A percentile compares a stretch with the other conserved stretches of the same genome.
These are phyloP conservation scores for Pseudogymnoascus sp. DNA, from an alignment of 2,329 filamentous ascomycete species.

Conservation along the genomic window DNA sequence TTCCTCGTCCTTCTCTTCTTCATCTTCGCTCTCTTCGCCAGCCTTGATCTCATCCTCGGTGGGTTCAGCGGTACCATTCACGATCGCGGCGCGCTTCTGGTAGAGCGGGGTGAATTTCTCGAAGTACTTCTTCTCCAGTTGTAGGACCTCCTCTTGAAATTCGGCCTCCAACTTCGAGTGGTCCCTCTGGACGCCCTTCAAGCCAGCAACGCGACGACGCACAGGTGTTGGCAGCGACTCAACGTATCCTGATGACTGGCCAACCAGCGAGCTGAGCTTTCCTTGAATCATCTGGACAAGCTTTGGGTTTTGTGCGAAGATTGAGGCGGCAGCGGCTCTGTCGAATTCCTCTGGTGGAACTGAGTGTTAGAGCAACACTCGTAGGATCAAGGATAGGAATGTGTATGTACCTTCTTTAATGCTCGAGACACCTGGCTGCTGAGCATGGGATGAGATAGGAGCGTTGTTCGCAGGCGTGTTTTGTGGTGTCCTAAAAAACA, in stretches of 20 bases:
- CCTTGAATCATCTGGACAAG: slow-evolving; percentile 97
- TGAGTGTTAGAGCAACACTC: neutral
- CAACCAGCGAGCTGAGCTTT: slow-evolving; percentile 86
- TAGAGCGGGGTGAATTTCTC: slow-evolving; percentile 97
- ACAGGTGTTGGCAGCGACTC: slow-evolving; percentile 87
- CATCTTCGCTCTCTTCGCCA: slow-evolving; percentile 71
- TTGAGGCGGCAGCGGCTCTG: slow-evolving; percentile 73
- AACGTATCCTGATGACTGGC: slow-evolving; percentile 93
- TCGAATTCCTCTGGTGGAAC: slow-evolving; percentile 71
- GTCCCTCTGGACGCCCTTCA: slow-evolving; percentile 98
- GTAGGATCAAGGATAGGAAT: neutral
- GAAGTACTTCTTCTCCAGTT: slow-evolving; percentile 99
- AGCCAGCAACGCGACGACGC: slow-evolving; percentile 83
- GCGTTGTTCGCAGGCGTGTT: slow-evolving; percentile 95
- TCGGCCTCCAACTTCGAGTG: slow-evolving; percentile 97
- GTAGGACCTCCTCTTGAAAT: slow-evolving; percentile 96
- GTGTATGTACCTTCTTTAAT: slow-evolving; percentile 84
- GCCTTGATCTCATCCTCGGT: slow-evolving; percentile 79
- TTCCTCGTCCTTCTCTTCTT: slow-evolving; percentile 50
- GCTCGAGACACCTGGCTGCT: slow-evolving; percentile 86
- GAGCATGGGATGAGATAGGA: slow-evolving; percentile 93
- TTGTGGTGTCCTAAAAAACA: slow-evolving; percentile 73
- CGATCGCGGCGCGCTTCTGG: slow-evolving; percentile 84
- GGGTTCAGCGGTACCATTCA: slow-evolving; percentile 81
- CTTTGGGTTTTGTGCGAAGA: slow-evolving; percentile 92